Percentiles rank a stretch among this genome's conserved stretches.
Evolutionary conservation across 306 rosid species (phyloP).

Genomic region (Glycyrrhiza uralensis): DNA sequence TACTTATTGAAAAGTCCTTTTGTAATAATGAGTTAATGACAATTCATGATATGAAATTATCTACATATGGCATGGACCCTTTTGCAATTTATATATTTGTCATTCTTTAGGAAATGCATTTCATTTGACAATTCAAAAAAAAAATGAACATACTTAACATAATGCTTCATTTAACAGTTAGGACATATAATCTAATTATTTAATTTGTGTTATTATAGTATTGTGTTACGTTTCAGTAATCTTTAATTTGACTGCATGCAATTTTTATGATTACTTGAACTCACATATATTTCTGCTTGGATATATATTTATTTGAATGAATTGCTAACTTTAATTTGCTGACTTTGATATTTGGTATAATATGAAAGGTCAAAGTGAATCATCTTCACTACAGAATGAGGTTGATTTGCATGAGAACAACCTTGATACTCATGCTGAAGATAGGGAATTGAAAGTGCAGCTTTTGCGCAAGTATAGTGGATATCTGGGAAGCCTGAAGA

Average conservation of each 20-base stretch:
- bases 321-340: neutral
- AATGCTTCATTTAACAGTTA: neutral
- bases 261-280: neutral
- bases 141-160: neutral
- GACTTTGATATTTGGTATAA: constrained; percentile 2
- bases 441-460: constrained; percentile 73
- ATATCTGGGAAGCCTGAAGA: constrained; percentile 83
- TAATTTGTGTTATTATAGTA: too few relatives aligned
- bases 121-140: neutral
- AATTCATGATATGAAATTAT: neutral
- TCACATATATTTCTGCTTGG: neutral
- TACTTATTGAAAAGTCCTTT: neutral
- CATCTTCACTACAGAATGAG: constrained; percentile 62
- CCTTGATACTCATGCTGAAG: constrained; percentile 76
- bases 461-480: constrained; percentile 91
- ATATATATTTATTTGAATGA: too few relatives aligned
- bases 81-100: too few relatives aligned
- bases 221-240: neutral
- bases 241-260: neutral
- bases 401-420: constrained; percentile 51
- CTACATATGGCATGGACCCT: too few relatives aligned
- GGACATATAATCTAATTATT: too few relatives aligned
- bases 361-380: constrained; percentile 57
- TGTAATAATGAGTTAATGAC: too few relatives aligned
- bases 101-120: neutral